Base-by-base conservation (phyloP, 2,329 filamentous ascomycete genomes). In the Alternaria postmessia region DNA sequence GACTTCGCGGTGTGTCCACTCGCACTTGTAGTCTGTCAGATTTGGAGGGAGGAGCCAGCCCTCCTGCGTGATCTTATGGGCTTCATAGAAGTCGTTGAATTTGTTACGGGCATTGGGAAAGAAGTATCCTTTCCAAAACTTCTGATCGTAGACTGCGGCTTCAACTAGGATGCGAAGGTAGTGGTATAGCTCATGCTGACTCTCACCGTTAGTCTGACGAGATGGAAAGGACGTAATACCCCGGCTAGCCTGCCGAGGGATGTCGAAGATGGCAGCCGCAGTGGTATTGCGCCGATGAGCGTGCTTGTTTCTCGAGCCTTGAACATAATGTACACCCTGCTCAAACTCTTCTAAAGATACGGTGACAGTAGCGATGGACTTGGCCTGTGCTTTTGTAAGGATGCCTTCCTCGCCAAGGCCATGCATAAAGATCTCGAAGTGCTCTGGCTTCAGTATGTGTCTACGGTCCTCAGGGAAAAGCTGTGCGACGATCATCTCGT, bases 101-200 rank as follows among this genome's bases (percentile, higher is more conserved):
- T 47, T 51, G 8, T 12, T 24, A 12, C 38, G 20, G 0, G 63
- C 60, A 44, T 65, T 57, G 34, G 56, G 47, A 44, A 64, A 67
- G 39, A 58, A 61, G 44, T 57, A 57, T 30, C 59, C 61, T 26
- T 58, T 49, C 59, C 62, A 69, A 18, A 63, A 57, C 4, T 57
- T 49, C n/a, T 57, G 61, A 3, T 53, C 16, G 52, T 69, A 70
- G 41, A 57, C 64, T 18, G 65, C 63, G 8, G 68, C 66, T 57
- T 66, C 61, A 41, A 59, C 47, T 12, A 69, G 59, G 24, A 46
- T 54, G 26, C 48, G 44, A 5, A 69, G 63, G 3, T 63, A 48
- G 14, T 41, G 16, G 7, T 41, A 30, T 2, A 58, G 53, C 9
- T 52, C 51, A 20, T 22, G 14, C 4, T 39, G 22, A 28, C 7